phyloP scores from a whole-genome alignment of 345 rosid genomes.

The Camelina laxa region DNA sequence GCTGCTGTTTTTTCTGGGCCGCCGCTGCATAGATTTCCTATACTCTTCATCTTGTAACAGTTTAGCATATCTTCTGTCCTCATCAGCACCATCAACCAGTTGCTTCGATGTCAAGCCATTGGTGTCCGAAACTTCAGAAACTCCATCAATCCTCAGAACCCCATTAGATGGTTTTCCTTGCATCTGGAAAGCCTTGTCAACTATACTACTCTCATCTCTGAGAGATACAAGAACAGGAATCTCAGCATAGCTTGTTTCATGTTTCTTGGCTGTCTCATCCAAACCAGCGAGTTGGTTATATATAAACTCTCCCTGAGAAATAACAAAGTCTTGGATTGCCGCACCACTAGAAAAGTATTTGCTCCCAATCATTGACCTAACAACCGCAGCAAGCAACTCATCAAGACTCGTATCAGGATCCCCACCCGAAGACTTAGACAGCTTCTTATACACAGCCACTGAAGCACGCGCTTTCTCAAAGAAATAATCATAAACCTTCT shows the following conservation, averaged over 20 bases:
- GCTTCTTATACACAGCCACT: slow-evolving; percentile 62
- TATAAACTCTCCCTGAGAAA: slow-evolving; percentile 74
- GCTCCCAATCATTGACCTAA: slow-evolving; percentile 59
- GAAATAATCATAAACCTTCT: slow-evolving; percentile 55
- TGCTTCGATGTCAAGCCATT: slow-evolving; percentile 32
- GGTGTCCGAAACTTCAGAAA: slow-evolving; percentile 36
- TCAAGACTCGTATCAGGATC: slow-evolving; percentile 61
- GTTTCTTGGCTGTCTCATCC: slow-evolving; percentile 60
- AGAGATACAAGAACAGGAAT: slow-evolving; percentile 62
- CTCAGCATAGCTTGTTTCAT: slow-evolving; percentile 48
- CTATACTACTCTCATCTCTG: slow-evolving; percentile 53
- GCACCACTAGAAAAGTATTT: slow-evolving; percentile 53
- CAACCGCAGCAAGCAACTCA: slow-evolving; percentile 66
- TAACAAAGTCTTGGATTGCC: slow-evolving; percentile 57
- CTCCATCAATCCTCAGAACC: slow-evolving; percentile 51
- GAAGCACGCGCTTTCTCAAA: slow-evolving; percentile 64
- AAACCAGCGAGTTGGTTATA: slow-evolving; percentile 66
- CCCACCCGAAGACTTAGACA: slow-evolving; percentile 64
- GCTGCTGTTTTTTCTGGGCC: slow-evolving; percentile 52
- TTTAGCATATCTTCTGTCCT: slow-evolving; percentile 70
- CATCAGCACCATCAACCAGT: slow-evolving; percentile 47
- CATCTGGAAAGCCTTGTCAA: slow-evolving; percentile 37
- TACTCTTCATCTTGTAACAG: slow-evolving; percentile 76
- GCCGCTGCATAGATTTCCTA: slow-evolving; percentile 58
- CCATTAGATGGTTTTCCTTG: slow-evolving; percentile 40